Evolutionary conservation across 1,139 yeast species (phyloP), one percentile per base, ranked within the genome.

Genomic region (Yamadazyma epiphylla): DNA sequence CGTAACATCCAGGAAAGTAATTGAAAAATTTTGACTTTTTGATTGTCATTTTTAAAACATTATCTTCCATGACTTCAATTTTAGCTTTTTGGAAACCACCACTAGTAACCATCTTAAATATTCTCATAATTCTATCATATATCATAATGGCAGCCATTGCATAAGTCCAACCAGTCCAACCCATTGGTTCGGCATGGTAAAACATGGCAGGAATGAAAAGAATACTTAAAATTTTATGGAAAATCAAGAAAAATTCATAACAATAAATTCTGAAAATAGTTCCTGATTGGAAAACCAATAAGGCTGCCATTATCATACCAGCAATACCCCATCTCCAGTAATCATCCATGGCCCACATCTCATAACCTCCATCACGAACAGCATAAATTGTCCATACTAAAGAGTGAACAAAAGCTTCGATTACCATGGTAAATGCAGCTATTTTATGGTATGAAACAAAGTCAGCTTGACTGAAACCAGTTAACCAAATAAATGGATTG

Each of bases 91-190:
- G 59, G n/a, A 54, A 41, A 25, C 72, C 73, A n/a, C n/a, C n/a
- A n/a, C n/a, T n/a, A n/a, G n/a, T n/a, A n/a, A n/a, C n/a, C 32
- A 64, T 49, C 22, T 64, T 49, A 3, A 46, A 26, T 25, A 64
- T 42, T 37, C 74, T 50, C 22, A 55, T 30, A 2, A 58, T 25
- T 37, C 70, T 52, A 36, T 68, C 74, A 31, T 51, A 58, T 3
- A 45, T 40, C 58, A 64, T 55, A 13, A 64, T 55, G 7, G 49
- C 66, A 26, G 58, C 57, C 37, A 62, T 48, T 0, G 72, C 52
- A 49, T 64, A 59, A 5, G 63, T 35, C 72, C 71, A 67, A 15
- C 61, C 67, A 46, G 60, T 42, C 70, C 71, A 67, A 6, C 74
- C 74, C 27, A 64, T 36, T 2, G 32, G 38, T 3, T 46, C 47